Conservation (phyloP, 805 yeast species). For the Pichia gijzeniarum region DNA sequence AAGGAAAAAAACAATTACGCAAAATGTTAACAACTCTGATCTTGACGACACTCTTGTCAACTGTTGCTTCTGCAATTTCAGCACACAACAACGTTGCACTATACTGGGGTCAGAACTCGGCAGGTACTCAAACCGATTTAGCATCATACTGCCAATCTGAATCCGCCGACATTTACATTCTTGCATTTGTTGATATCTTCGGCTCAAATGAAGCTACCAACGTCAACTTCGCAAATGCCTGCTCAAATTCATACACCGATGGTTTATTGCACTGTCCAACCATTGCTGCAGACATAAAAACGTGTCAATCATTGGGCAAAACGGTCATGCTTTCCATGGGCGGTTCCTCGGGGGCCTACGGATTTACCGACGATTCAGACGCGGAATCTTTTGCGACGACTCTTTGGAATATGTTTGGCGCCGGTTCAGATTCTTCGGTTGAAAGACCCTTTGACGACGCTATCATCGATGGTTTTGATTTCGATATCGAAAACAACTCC, state of each 20-base stretch:
- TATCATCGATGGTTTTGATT: conserved; percentile 77
- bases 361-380: conserved; percentile 41
- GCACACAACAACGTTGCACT: conserved; percentile 51
- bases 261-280: conserved; percentile 37
- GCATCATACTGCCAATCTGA: conserved; percentile 59
- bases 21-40: conserved; percentile 1
- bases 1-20: too few species aligned
- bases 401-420: conserved; percentile 59
- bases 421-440: conserved; percentile 36
- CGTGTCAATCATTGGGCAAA: conserved; percentile 76
- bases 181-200: conserved; percentile 65
- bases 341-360: conserved; percentile 59
- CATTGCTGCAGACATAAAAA: conserved; percentile 56
- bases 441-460: conserved; percentile 63
- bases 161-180: conserved; percentile 62
- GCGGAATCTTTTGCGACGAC: conserved; percentile 57
- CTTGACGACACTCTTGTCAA: conserved; percentile 5
- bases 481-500: conserved; percentile 59
- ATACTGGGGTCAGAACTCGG: conserved; percentile 87
- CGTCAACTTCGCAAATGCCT: conserved; percentile 53
- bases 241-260: conserved; percentile 34
- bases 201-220: conserved; percentile 37
- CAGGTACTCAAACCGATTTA: conserved; percentile 46
- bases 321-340: conserved; percentile 73
- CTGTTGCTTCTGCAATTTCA: conserved; percentile 11